Evolutionary conservation across 148 eudicot genomes (phyloP), one percentile per base, ranked within the genome.

Genomic region (Polygonum maritimum): DNA sequence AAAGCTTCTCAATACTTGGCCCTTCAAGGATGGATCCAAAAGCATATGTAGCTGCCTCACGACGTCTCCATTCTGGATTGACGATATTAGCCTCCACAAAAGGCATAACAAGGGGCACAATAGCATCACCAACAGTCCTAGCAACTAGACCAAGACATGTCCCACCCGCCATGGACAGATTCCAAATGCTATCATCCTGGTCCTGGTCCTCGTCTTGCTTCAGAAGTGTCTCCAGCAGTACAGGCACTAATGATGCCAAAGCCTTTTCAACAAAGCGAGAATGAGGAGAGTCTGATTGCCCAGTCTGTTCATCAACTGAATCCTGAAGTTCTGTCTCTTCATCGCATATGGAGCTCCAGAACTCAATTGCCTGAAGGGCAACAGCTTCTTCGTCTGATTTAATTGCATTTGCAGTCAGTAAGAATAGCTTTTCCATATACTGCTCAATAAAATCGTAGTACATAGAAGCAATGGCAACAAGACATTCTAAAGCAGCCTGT

Each of bases 321-420:
- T 87, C 92, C 80, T 89, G 88, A 83, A 86, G 78, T 39, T 89
- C 91, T 22, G 89, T 83, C 78, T 91, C 96, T 77, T 87, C 96
- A 78, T 91, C 96, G 75, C 96, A 91, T 26, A 91, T 91, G n/a
- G 96, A 87, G 81, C 96, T 91, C 96, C 96, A 91, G 58, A 91
- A 89, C 74, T 91, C 96, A 69, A 91, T 83, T 10, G 96, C 96
- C 77, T 91, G 96, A 45, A 91, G 96, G 41, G 96, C 96, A 78
- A 86, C 96, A 48, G 87, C 81, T 70, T 91, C 96, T 77, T 86
- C 87, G 77, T 91, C 96, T 54, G 74, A 87, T 79, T 76, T 91
- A 6, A 89, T 92, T 35, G 96, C 96, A 79, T 84, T 86, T 44
- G 92, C 81, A 9, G 92, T 89, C 33, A 89, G 87, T 69, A 86